phyloP scores from a whole-genome alignment of 192 early-diverging fungal genomes.

The Gamsiella multidivaricata region DNA sequence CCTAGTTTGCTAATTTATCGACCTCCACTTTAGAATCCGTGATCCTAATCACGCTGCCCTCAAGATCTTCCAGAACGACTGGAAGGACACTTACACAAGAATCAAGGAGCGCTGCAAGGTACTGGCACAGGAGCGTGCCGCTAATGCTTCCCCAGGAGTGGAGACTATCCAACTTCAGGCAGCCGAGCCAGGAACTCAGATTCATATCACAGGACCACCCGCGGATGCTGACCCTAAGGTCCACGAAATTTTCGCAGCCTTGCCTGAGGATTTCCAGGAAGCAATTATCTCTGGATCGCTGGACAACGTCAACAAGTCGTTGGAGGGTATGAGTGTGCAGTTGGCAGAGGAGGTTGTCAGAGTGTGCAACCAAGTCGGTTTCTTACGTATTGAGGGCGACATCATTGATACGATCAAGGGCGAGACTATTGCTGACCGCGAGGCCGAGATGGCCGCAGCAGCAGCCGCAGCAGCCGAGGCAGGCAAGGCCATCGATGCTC shows the following conservation, averaged over 20 bases:
- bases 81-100: slow-evolving; percentile 84
- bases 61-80: slow-evolving; percentile 87
- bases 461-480: slow-evolving; percentile 26
- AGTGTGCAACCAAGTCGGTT: slow-evolving; percentile 77
- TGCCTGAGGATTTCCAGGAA: slow-evolving; percentile 78
- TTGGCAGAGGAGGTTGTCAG: slow-evolving; percentile 84
- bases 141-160: slow-evolving; percentile 53
- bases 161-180: slow-evolving; percentile 82
- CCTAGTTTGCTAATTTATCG: neutral
- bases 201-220: slow-evolving; percentile 75
- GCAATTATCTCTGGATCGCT: slow-evolving; percentile 83
- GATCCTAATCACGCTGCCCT: slow-evolving; percentile 68
- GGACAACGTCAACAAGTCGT: slow-evolving; percentile 84
- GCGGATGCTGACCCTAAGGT: slow-evolving; percentile 67
- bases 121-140: slow-evolving; percentile 62
- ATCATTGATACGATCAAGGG: slow-evolving; percentile 58
- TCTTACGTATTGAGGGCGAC: slow-evolving; percentile 62
- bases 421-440: slow-evolving; percentile 50
- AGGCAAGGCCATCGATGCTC: neutral
- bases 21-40: slow-evolving; percentile 36
- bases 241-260: slow-evolving; percentile 73
- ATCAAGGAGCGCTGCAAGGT: slow-evolving; percentile 82
- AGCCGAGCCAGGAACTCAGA: slow-evolving; percentile 73
- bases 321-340: slow-evolving; percentile 73
- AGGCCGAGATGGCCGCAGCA: slow-evolving; percentile 46